Conservation (phyloP, 2,329 filamentous ascomycete genomes). For the Ophiostoma pallidulum region DNA sequence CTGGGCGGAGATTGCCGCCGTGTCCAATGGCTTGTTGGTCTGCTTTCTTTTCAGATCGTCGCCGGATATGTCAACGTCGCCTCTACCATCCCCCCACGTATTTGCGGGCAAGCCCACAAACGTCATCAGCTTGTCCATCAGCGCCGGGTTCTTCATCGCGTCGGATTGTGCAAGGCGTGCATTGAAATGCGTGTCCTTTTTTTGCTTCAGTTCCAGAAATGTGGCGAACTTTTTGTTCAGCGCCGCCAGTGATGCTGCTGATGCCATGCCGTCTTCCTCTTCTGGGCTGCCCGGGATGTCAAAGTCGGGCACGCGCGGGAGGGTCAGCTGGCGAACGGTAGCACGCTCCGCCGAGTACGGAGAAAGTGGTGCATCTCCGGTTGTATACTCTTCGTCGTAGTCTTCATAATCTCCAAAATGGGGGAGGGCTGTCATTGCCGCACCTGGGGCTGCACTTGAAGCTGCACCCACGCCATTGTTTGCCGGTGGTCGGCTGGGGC, state of each 20-base stretch:
- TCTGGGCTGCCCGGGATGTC: conserved; percentile 67
- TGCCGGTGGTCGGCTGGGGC: conserved; percentile 15
- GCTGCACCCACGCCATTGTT: not conserved
- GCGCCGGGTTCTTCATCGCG: conserved; percentile 60
- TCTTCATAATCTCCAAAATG: conserved; percentile 1
- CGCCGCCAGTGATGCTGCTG: conserved; percentile 26
- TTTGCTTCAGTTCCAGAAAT: conserved; percentile 64
- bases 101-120: conserved; percentile 43
- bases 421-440: not conserved
- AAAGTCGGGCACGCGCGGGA: conserved; percentile 62
- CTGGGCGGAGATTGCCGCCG: conserved; percentile 28
- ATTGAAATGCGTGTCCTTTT: conserved; percentile 70
- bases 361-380: conserved; percentile 34
- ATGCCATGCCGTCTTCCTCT: conserved; percentile 43
- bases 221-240: conserved; percentile 60
- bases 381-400: conserved; percentile 13
- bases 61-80: conserved; percentile 30
- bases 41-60: conserved; percentile 11
- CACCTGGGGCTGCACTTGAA: not conserved
- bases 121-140: conserved; percentile 62
- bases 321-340: conserved; percentile 60
- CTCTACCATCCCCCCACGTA: conserved; percentile 14
- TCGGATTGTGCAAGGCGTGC: conserved; percentile 57
- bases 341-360: conserved; percentile 59
- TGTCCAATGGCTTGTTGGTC: conserved; percentile 4